Evolutionary conservation across 805 yeast species (phyloP).

Genomic region (Cyberlindnera nakhonratchasimensis): DNA sequence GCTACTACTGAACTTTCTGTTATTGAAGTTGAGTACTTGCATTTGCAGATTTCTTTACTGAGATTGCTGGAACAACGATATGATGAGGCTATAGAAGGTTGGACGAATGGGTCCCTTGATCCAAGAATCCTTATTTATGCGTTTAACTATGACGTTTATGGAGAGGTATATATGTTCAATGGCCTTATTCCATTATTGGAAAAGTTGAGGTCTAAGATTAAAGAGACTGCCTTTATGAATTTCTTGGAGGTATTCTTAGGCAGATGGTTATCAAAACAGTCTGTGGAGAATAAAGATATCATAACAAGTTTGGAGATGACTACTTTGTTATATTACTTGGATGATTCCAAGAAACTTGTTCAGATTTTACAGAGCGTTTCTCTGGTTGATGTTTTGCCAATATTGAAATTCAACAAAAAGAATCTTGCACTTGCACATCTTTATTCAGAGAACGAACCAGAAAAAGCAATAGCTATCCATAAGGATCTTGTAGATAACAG

Average conservation of each 20-base stretch:
- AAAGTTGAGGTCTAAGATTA: slow-evolving; percentile 11
- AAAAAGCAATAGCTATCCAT: slow-evolving; percentile 10
- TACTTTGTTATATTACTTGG: slow-evolving; percentile 12
- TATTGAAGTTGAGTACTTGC: slow-evolving; percentile 37
- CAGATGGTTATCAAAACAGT: slow-evolving; percentile 22
- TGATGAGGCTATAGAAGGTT: slow-evolving; percentile 25
- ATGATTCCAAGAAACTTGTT: slow-evolving; percentile 13
- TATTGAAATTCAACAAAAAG: slow-evolving; percentile 12
- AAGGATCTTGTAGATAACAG: slow-evolving; percentile 16
- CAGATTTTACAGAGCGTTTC: slow-evolving; percentile 3
- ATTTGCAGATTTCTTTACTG: slow-evolving; percentile 32
- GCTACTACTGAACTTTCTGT: slow-evolving; percentile 35
- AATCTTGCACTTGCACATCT: slow-evolving; percentile 16
- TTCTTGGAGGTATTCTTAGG: slow-evolving; percentile 23
- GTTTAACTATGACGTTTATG: slow-evolving; percentile 17
- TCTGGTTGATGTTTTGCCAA: slow-evolving; percentile 7
- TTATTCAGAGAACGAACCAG: slow-evolving; percentile 4
- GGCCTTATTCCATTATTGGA: slow-evolving; percentile 19
- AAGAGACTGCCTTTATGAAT: slow-evolving; percentile 19
- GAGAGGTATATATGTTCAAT: slow-evolving; percentile 22
- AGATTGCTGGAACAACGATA: slow-evolving; percentile 24
- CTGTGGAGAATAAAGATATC: slow-evolving; percentile 16
- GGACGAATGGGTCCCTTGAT: slow-evolving; percentile 33
- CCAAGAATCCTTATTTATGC: slow-evolving; percentile 24
- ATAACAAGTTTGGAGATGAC: slow-evolving; percentile 20